Conservation (phyloP, 441 rosid genomes). For the Metrosideros polymorpha region DNA sequence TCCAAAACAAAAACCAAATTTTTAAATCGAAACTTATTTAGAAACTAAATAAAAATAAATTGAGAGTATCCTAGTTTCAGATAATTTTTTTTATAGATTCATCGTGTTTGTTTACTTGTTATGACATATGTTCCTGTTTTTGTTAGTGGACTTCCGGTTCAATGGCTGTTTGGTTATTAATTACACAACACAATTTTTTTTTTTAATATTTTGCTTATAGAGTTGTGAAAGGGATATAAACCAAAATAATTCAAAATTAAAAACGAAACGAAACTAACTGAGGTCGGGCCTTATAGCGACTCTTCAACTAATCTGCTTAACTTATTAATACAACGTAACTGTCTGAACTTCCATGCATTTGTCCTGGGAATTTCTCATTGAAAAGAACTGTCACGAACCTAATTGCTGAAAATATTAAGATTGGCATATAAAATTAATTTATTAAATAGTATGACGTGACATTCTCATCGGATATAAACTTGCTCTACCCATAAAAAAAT, state of each 20-base stretch:
- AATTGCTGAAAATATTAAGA: not conserved
- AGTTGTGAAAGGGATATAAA: not conserved
- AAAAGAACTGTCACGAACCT: not conserved
- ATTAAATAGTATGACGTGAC: not conserved
- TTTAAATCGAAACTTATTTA: not conserved
- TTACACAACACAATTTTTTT: not conserved
- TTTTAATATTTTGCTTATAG: not conserved
- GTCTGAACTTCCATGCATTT: not conserved
- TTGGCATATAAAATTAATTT: not conserved
- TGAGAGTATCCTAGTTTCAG: not conserved
- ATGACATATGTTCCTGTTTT: not conserved
- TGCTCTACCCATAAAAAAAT: not conserved
- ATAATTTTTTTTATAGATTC: not conserved
- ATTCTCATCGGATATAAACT: not conserved
- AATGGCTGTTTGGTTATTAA: not conserved
- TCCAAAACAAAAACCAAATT: not conserved
- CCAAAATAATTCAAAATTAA: not conserved
- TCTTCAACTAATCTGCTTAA: not conserved
- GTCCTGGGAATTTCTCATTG: not conserved
- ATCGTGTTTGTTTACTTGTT: not conserved
- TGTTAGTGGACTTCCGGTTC: not conserved
- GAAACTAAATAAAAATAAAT: not conserved
- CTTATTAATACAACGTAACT: not conserved
- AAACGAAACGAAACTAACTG: not conserved
- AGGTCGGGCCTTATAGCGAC: not conserved